Conservation (phyloP, 108 stramenopile species). For the Ochromonas danica region DNA sequence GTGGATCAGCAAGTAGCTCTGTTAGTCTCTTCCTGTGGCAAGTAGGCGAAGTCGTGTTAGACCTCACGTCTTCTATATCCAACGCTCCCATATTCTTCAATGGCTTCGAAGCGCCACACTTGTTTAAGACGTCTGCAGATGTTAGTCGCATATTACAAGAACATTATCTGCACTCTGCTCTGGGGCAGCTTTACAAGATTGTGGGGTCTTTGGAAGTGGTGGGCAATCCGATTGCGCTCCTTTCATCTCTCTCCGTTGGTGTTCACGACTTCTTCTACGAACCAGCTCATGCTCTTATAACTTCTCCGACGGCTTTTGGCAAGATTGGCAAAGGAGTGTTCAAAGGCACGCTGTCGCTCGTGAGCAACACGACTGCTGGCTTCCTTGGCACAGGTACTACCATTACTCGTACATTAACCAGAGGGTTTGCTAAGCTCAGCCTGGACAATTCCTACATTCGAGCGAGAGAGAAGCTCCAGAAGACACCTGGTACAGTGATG, state of each 20-base stretch:
- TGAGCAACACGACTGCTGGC: slow-evolving; percentile 83
- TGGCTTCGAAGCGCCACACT: slow-evolving; percentile 69
- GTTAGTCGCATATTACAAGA: slow-evolving; percentile 66
- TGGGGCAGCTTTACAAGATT: slow-evolving; percentile 89
- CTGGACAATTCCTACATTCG: slow-evolving; percentile 70
- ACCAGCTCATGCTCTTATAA: slow-evolving; percentile 78
- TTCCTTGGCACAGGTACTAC: slow-evolving; percentile 79
- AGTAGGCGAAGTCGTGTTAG: slow-evolving; percentile 49
- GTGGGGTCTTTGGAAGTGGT: slow-evolving; percentile 88
- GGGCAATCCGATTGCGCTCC: slow-evolving; percentile 81
- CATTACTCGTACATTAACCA: slow-evolving; percentile 66
- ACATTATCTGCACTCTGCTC: slow-evolving; percentile 68
- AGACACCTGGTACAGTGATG: slow-evolving; percentile 54
- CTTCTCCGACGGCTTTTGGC: slow-evolving; percentile 77
- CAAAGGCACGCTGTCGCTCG: slow-evolving; percentile 85
- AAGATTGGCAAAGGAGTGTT: slow-evolving; percentile 67
- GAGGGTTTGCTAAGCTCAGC: slow-evolving; percentile 64
- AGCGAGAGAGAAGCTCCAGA: slow-evolving; percentile 69
- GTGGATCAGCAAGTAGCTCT: neutral
- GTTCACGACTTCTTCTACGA: slow-evolving; percentile 84
- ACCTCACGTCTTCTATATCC: slow-evolving; percentile 62
- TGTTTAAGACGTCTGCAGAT: slow-evolving; percentile 64
- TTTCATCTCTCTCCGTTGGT: slow-evolving; percentile 77
- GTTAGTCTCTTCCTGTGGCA: neutral
- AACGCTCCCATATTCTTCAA: slow-evolving; percentile 79